phyloP scores from a whole-genome alignment of 1,284 basidiomycete species.

The Phylloporus gajari region DNA sequence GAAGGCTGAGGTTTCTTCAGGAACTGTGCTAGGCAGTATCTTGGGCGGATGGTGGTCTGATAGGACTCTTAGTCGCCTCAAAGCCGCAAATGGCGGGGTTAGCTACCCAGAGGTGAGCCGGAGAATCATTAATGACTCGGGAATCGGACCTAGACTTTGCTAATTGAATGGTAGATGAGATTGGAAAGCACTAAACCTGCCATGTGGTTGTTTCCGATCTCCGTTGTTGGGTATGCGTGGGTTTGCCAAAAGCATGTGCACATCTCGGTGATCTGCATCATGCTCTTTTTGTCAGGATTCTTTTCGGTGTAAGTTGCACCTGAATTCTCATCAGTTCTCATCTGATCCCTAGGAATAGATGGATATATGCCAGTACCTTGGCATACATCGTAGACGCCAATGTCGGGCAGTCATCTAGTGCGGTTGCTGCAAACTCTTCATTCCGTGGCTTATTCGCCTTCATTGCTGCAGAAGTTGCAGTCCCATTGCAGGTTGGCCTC shows the following conservation, averaged over 20 bases:
- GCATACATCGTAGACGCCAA: neutral
- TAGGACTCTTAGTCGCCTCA: no score
- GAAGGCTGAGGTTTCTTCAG: no score
- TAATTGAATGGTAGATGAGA: neutral
- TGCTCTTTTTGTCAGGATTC: conserved; percentile 3
- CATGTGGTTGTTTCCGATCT: neutral
- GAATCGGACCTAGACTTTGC: no score
- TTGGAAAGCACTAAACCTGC: neutral
- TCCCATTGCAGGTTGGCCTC: neutral
- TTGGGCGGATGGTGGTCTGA: no score
- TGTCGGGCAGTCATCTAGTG: neutral
- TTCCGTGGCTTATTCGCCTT: neutral
- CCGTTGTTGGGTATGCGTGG: conserved; percentile 2
- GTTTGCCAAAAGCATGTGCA: conserved; percentile 1
- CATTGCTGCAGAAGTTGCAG: neutral
- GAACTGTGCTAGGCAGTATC: no score
- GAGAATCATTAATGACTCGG: no score
- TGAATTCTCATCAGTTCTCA: neutral
- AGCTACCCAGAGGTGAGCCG: no score
- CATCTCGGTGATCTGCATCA: neutral
- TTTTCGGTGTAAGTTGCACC: neutral
- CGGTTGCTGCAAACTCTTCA: neutral
- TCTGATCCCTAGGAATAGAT: neutral
- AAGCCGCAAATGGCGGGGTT: no score
- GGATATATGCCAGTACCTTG: neutral